Evolutionary conservation across 2,329 filamentous ascomycete genomes (phyloP).

Genomic region (Penicillium sp.): DNA sequence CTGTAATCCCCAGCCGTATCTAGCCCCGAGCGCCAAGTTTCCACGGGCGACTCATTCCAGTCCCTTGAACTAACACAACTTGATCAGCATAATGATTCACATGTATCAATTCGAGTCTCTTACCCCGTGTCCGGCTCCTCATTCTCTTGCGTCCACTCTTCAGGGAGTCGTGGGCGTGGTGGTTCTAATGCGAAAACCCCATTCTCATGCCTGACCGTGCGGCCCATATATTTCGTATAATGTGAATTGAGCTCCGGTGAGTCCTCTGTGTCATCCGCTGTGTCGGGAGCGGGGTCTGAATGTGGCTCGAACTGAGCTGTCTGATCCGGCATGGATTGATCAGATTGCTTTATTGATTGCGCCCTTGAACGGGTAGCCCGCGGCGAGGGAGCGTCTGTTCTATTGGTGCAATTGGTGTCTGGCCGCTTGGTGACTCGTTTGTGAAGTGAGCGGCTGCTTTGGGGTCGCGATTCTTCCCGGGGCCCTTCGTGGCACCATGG

Average conservation of each 20-base stretch:
- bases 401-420: neutral
- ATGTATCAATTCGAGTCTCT: neutral
- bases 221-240: neutral
- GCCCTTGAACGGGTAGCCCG: neutral
- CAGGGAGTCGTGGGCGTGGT: constrained; percentile 4
- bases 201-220: neutral
- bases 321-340: neutral
- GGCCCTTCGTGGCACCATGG: constrained; percentile 5
- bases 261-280: neutral
- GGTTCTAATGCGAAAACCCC: neutral
- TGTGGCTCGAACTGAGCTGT: neutral
- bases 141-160: constrained; percentile 2
- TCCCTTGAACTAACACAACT: neutral
- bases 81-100: neutral
- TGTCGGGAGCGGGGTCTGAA: neutral
- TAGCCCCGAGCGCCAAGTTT: neutral
- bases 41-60: neutral
- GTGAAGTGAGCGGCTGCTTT: neutral
- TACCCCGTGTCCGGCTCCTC: constrained; percentile 1
- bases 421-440: neutral
- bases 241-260: neutral
- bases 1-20: neutral
- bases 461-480: neutral
- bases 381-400: neutral
- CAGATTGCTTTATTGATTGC: neutral